Evolutionary conservation across 345 rosid genomes (phyloP), one percentile per base, ranked within the genome.

Genomic region (Eucalyptus cloeziana): DNA sequence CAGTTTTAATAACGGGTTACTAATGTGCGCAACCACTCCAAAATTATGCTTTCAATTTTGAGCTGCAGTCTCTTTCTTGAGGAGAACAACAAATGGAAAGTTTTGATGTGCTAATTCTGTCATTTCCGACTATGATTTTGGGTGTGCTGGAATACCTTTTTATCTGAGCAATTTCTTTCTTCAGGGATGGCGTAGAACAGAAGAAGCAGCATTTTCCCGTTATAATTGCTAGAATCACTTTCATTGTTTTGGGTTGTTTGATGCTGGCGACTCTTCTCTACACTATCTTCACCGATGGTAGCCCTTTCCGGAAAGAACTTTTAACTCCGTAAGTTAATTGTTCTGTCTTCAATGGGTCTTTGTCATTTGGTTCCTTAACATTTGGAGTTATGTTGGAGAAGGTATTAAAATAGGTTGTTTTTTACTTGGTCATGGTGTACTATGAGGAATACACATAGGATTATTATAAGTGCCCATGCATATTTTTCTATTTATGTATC

Each of bases 241-340:
- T 97, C 90, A 91, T 92, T 91, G 88, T 89, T 86, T 91, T 97
- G 88, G 99, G 99, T 52, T 91, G 91, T 88, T 80, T 96, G 90
- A 96, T 96, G 98, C 80, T 94, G 85, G 96, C 93, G 88, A 97
- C 98, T 90, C 91, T 97, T 92, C 30, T 94, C 88, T 96, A 94
- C 92, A 95, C 98, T 71, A 50, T 94, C 86, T 76, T 91, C 58
- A 96, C 98, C 56, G 92, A 95, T 91, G 99, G 99, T 88, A 93
- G 96, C 49, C 99, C 99, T 89, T 97, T 97, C 89, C 97, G 96
- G 88, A 93, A 87, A 92, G 99, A 97, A 88, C 96, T 97, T 49
- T 85, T 94, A 7, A 95, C 95, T 86, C 99, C 97, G 98, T 97
- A 89, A 97, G 96, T 90, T 88, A 83, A 51, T 81, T 43, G 25